A percentile compares a stretch with the other conserved stretches of the same genome.
Conservation (phyloP, 352 stramenopile genomes). For the Phytophthora pisi region DNA sequence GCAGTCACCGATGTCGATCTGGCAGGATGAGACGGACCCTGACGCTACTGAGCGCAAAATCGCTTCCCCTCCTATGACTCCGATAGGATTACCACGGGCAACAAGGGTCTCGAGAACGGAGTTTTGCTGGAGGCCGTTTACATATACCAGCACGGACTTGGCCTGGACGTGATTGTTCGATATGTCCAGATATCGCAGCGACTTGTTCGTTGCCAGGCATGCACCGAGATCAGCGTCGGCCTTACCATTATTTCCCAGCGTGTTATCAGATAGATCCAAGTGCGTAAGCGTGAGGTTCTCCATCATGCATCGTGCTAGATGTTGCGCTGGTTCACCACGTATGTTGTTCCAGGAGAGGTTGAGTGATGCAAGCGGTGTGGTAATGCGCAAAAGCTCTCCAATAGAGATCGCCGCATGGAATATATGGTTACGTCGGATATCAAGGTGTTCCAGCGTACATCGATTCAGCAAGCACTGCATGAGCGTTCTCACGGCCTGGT, state of each 20-base stretch:
- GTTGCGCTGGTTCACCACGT: conserved; percentile 61
- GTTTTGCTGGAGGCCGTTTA: conserved; percentile 69
- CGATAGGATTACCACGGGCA: conserved; percentile 74
- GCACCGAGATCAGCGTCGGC: conserved; percentile 65
- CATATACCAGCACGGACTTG: conserved; percentile 64
- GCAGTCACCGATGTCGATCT: conserved; percentile 68
- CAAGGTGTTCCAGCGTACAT: conserved; percentile 66
- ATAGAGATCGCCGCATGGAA: conserved; percentile 63
- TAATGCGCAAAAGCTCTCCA: conserved; percentile 66
- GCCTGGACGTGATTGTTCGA: conserved; percentile 75
- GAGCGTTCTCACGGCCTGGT: conserved; percentile 58
- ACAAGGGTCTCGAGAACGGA: conserved; percentile 53
- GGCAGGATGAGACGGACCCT: conserved; percentile 52
- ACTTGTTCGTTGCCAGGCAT: conserved; percentile 72
- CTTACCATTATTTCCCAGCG: conserved; percentile 69
- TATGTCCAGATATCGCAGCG: conserved; percentile 61
- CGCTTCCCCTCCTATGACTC: conserved; percentile 58
- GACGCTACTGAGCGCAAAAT: conserved; percentile 60
- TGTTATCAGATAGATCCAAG: conserved; percentile 76
- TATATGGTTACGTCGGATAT: conserved; percentile 71
- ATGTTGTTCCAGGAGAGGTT: conserved; percentile 85
- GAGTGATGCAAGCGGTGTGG: conserved; percentile 57
- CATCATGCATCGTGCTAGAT: conserved; percentile 72
- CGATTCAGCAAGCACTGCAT: conserved; percentile 73
- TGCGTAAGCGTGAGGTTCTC: conserved; percentile 71